Evolutionary conservation across 2,329 filamentous ascomycete genomes (phyloP).

Genomic region (Hypoxylon sp.): DNA sequence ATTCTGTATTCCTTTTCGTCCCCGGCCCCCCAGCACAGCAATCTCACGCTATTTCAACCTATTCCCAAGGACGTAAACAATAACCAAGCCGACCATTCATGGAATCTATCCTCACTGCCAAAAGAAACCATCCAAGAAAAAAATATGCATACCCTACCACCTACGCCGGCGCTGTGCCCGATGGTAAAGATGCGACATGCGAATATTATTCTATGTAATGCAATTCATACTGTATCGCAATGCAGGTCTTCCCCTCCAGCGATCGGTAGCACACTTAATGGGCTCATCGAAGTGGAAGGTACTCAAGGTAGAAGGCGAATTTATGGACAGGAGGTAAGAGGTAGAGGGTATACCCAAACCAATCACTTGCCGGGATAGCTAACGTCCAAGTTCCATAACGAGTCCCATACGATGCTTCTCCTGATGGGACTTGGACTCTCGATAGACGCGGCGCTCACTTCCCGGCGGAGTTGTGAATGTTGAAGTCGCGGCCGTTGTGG

Average conservation of each 20-base stretch:
- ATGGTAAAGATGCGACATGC: conserved; percentile 21
- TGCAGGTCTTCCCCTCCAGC: not conserved
- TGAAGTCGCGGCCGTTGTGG: conserved; percentile 36
- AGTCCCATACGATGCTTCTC: conserved; percentile 73
- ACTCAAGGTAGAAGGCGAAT: conserved; percentile 2
- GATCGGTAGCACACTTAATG: not conserved
- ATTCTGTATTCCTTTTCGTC: conserved; percentile 20
- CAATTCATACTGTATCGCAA: conserved; percentile 25
- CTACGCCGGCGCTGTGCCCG: conserved; percentile 41
- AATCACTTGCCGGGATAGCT: conserved; percentile 64
- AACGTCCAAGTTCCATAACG: conserved; percentile 73
- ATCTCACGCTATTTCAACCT: conserved; percentile 22
- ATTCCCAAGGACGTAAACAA: conserved; percentile 14
- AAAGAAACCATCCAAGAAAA: conserved; percentile 11
- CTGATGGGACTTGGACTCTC: conserved; percentile 51
- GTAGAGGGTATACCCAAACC: conserved; percentile 14
- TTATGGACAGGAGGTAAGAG: not conserved
- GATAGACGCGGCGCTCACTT: conserved; percentile 61
- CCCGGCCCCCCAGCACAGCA: conserved; percentile 20
- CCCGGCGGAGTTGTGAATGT: conserved; percentile 55
- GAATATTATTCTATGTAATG: conserved; percentile 26
- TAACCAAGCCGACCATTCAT: conserved; percentile 10
- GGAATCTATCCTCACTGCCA: conserved; percentile 27
- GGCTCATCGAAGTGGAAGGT: conserved; percentile 15
- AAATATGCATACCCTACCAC: conserved; percentile 6